These are phyloP conservation scores for Puccinellia tenuiflora DNA, from an alignment of 176 grass and related monocot species.

Conservation along the genomic window DNA sequence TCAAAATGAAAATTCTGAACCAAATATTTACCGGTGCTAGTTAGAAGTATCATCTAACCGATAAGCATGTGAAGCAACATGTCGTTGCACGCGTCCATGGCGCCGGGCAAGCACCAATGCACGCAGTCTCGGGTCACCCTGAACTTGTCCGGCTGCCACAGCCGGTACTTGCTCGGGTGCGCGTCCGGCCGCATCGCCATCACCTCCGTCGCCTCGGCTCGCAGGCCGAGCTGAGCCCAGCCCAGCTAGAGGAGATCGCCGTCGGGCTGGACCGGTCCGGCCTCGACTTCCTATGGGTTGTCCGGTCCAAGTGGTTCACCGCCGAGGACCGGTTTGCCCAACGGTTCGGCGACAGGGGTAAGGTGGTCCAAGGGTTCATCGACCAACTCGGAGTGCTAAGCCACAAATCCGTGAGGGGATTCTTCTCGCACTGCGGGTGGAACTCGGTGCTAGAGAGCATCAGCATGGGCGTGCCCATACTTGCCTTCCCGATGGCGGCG, in stretches of 20 bases:
- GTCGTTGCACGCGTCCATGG: too few relatives aligned
- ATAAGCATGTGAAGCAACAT: too few relatives aligned
- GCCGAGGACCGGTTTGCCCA: neutral
- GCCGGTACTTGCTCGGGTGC: too few relatives aligned
- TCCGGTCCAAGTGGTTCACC: neutral
- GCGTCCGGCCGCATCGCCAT: too few relatives aligned
- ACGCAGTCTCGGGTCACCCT: too few relatives aligned
- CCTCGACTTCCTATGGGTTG: conserved; percentile 47
- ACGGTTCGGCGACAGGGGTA: conserved; percentile 19
- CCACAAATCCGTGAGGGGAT: conserved; percentile 19
- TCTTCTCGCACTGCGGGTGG: conserved; percentile 57
- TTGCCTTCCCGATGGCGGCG: conserved; percentile 37
- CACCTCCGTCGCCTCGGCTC: too few relatives aligned
- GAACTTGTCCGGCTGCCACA: too few relatives aligned
- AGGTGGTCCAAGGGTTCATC: conserved; percentile 23
- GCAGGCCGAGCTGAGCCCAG: conserved; percentile 31
- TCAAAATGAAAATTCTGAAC: too few relatives aligned
- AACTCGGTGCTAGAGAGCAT: conserved; percentile 54
- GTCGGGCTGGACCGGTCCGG: conserved; percentile 33
- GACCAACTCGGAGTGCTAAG: conserved; percentile 22
- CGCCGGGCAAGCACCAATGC: too few relatives aligned
- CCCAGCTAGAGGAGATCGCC: conserved; percentile 35
- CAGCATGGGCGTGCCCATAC: conserved; percentile 21
- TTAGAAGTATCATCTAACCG: too few relatives aligned
- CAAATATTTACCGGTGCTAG: too few relatives aligned